Evolutionary conservation across 345 rosid genomes (phyloP), one percentile per base, ranked within the genome.

Genomic region (Ceriops decandra): DNA sequence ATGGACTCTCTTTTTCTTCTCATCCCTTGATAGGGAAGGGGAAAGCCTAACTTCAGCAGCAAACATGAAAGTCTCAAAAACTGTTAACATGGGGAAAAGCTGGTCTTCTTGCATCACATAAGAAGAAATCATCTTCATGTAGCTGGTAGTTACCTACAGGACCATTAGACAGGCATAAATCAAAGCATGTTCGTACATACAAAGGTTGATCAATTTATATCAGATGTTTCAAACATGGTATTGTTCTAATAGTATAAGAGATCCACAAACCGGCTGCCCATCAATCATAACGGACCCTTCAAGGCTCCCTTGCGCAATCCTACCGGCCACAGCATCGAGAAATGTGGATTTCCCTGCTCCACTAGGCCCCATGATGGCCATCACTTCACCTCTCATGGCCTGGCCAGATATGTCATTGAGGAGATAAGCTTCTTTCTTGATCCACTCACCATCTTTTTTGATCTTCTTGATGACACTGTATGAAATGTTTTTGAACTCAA

Each of bases 101-200:
- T 90, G 91, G 70, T 92, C 95, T 16, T 92, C 95, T 88, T 92
- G 98, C 96, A 92, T 87, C 56, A 90, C 96, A 26, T 90, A 90
- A 22, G 98, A 90, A 1, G 95, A 90, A 19, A 90, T 74, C 88
- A 84, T 86, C 89, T 82, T 87, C 85, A 92, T 85, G 72, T 88
- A 84, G 71, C 88, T 84, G 11, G 93, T 72, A 21, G 82, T 80
- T 5, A 86, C 86, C 93, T 88, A 79, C 74, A 68, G 42, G 72
- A 13, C 17, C 30, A 13, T 28, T 0, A 33, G 42, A 59, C 35
- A 21, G 26, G 47, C 24, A 64, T 64, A 22, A 6, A 30, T 6
- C 57, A 49, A 5, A 36, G 27, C 5, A 28, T 21, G 20, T 60
- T 60, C 15, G 53, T 33, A 31, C 35, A 5, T 60, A 33, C 33